Percentiles rank a stretch among this genome's conserved stretches.
phyloP scores from a whole-genome alignment of 306 rosid species.

The Cyamopsis tetragonoloba region DNA sequence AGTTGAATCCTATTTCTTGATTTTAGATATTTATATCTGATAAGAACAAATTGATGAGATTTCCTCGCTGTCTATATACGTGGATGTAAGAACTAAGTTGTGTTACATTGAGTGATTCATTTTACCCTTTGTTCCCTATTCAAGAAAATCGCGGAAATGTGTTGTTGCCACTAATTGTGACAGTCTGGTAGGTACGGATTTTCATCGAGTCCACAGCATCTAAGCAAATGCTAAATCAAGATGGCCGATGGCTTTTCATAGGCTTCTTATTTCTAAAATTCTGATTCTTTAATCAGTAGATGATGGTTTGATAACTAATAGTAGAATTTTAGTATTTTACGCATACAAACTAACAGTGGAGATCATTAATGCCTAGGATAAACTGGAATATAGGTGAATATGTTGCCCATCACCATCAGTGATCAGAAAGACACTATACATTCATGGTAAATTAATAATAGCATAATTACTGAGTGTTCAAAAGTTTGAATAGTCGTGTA shows the following conservation, averaged over 20 bases:
- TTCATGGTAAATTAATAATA: not conserved
- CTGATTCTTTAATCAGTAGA: not conserved
- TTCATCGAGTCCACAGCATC: not conserved
- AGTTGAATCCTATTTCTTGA: conserved; percentile 5
- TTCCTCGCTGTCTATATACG: not conserved
- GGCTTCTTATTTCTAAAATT: not conserved
- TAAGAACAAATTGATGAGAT: not conserved
- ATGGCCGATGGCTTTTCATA: not conserved
- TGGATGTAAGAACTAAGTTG: not conserved
- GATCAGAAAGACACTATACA: not conserved
- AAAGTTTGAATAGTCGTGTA: not conserved
- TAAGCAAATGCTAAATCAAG: not conserved
- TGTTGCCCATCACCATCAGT: too few relatives aligned
- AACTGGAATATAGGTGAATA: not conserved
- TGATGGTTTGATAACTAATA: not conserved
- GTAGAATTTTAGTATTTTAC: too few relatives aligned
- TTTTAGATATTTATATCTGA: not conserved
- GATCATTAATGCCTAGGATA: not conserved
- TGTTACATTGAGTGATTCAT: not conserved
- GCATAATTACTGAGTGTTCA: not conserved
- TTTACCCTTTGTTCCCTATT: not conserved
- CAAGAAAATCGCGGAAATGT: not conserved
- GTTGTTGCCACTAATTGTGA: not conserved
- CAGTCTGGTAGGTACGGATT: not conserved
- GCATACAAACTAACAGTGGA: not conserved